These are phyloP conservation scores for Teunomyces panamensis DNA, from an alignment of 805 yeast species.

Conservation along the genomic window DNA sequence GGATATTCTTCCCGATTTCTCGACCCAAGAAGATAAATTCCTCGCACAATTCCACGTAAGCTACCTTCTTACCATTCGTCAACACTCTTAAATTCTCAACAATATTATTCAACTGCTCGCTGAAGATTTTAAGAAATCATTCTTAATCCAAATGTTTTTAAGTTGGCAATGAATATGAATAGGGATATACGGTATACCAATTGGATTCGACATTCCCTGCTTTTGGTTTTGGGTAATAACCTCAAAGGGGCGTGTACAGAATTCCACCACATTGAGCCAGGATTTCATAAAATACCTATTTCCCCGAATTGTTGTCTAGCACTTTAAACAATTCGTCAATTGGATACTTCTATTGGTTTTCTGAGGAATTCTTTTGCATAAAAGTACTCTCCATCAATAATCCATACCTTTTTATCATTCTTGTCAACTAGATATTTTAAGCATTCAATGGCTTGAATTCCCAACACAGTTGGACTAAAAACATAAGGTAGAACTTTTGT, in stretches of 20 bases:
- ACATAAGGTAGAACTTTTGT: constrained; percentile 49
- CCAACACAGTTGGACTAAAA: constrained; percentile 66
- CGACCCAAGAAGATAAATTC: too few species aligned
- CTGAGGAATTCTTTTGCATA: constrained; percentile 23
- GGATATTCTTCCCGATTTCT: too few species aligned
- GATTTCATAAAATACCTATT: constrained; percentile 75
- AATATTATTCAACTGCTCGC: too few species aligned
- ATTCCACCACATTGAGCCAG: constrained; percentile 69
- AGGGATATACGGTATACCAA: constrained; percentile 61
- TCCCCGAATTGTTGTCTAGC: constrained; percentile 63
- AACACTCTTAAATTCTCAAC: too few species aligned
- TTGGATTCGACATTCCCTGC: constrained; percentile 14
- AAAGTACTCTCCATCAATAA: constrained; percentile 66
- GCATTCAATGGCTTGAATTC: constrained; percentile 74
- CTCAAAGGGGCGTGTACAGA: constrained; percentile 69
- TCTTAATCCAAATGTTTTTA: constrained; percentile 69
- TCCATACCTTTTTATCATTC: constrained; percentile 63
- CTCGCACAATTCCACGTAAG: too few species aligned
- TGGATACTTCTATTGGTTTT: constrained; percentile 52
- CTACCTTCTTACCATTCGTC: too few species aligned
- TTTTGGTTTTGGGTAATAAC: constrained; percentile 42
- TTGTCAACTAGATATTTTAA: constrained; percentile 67
- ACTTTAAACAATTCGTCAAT: constrained; percentile 64
- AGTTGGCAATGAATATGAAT: constrained; percentile 58
- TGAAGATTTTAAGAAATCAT: constrained; percentile 59